Conservation (phyloP, 1,139 yeast species). For the Magnusiomyces magnusii region DNA sequence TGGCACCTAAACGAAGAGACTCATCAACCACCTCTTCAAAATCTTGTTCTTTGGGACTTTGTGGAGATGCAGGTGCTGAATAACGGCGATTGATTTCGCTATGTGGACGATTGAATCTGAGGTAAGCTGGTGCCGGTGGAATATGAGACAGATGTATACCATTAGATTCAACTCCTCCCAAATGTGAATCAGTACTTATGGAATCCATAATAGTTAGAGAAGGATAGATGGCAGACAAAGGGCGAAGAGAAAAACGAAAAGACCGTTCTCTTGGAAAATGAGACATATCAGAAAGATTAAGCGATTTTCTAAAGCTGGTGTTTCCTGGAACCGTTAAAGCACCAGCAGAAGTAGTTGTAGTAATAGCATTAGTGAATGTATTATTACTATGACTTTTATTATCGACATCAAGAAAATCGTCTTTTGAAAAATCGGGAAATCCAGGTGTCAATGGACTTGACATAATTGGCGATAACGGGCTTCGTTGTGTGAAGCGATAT, state of each 20-base stretch:
- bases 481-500: no score
- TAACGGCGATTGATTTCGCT: neutral
- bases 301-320: neutral
- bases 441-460: no score
- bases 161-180: neutral
- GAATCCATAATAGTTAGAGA: conserved; percentile 3
- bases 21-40: neutral
- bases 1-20: neutral
- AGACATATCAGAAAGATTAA: neutral
- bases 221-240: conserved; percentile 4
- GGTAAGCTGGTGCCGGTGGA: neutral
- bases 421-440: no score
- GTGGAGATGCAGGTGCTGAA: neutral
- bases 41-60: neutral
- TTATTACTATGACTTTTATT: no score
- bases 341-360: neutral
- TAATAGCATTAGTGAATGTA: neutral
- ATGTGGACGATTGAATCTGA: neutral
- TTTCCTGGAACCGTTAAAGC: neutral
- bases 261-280: neutral
- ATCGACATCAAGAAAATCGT: no score
- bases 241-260: conserved; percentile 1
- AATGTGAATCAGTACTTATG: neutral
- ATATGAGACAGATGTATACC: neutral
- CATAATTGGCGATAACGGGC: neutral